phyloP scores from a whole-genome alignment of 2,329 filamentous ascomycete genomes.

The Niveomyces coronatus region DNA sequence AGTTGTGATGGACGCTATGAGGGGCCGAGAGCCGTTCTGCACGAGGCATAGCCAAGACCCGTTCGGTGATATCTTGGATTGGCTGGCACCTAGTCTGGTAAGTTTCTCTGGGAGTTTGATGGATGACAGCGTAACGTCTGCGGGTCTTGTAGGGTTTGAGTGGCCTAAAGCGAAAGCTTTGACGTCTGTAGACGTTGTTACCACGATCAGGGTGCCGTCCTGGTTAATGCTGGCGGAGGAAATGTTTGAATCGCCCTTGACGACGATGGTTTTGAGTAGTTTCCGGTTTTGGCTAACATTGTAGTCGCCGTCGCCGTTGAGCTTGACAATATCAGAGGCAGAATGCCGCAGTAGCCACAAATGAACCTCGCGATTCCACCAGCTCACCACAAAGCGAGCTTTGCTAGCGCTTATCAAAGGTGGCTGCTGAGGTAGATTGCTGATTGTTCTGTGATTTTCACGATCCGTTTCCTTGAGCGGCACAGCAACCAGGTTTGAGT shows the following conservation, averaged over 20 bases:
- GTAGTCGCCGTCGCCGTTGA: slow-evolving; percentile 26
- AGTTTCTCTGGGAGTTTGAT: slow-evolving; percentile 51
- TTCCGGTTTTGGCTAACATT: slow-evolving; percentile 46
- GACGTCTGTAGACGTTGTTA: slow-evolving; percentile 62
- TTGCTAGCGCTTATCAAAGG: slow-evolving; percentile 62
- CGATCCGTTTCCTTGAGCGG: slow-evolving; percentile 63
- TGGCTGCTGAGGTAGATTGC: slow-evolving; percentile 72
- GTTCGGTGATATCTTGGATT: slow-evolving; percentile 60
- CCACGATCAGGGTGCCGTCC: slow-evolving; percentile 64
- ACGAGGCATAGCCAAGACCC: slow-evolving; percentile 58
- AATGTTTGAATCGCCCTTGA: slow-evolving; percentile 72
- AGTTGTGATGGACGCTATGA: slow-evolving; percentile 28
- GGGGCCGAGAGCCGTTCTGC: slow-evolving; percentile 49
- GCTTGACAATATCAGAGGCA: slow-evolving; percentile 34
- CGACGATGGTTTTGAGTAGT: slow-evolving; percentile 57
- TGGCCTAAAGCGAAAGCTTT: slow-evolving; percentile 65
- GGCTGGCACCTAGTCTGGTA: slow-evolving; percentile 53
- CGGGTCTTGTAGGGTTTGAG: slow-evolving; percentile 36
- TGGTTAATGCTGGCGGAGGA: slow-evolving; percentile 61
- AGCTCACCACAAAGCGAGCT: slow-evolving; percentile 71
- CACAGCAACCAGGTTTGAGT: slow-evolving; percentile 71
- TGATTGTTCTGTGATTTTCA: slow-evolving; percentile 74
- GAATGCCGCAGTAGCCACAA: slow-evolving; percentile 58
- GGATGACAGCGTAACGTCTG: slow-evolving; percentile 60
- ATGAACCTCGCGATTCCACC: slow-evolving; percentile 83